Percentiles rank a stretch among this genome's conserved stretches.
Conservation (phyloP, 805 yeast genomes). For the Ogataea kodamae region DNA sequence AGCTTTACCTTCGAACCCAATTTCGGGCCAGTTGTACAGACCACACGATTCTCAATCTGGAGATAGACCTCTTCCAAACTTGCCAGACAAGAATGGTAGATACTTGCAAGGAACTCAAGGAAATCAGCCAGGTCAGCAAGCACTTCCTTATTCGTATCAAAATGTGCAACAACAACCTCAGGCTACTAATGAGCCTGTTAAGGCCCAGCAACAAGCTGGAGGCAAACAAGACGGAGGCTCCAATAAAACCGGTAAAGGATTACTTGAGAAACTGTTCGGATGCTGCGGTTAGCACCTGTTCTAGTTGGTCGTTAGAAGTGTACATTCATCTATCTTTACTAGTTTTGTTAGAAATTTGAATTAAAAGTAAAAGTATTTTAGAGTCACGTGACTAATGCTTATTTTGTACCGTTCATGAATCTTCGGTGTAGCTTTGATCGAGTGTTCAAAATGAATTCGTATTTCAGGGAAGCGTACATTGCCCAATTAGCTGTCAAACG, state of each 20-base stretch:
- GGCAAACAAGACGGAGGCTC: slow-evolving; percentile 22
- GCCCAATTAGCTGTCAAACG: slow-evolving; percentile 90
- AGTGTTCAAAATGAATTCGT: slow-evolving; percentile 28
- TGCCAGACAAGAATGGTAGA: slow-evolving; percentile 29
- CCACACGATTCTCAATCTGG: slow-evolving; percentile 22
- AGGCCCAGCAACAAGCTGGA: slow-evolving; percentile 12
- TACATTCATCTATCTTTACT: slow-evolving; percentile 3
- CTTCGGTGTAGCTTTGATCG: slow-evolving; percentile 1
- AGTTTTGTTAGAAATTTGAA: slow-evolving; percentile 3
- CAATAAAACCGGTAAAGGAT: slow-evolving; percentile 23
- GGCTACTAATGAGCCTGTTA: slow-evolving; percentile 20
- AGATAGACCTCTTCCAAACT: slow-evolving; percentile 34
- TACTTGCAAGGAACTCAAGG: slow-evolving; percentile 21
- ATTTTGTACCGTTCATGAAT: slow-evolving; percentile 1
- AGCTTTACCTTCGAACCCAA: slow-evolving; percentile 14
- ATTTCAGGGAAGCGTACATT: slow-evolving; percentile 63
- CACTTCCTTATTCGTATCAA: slow-evolving; percentile 17
- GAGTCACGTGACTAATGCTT: slow-evolving; percentile 5
- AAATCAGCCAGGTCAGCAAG: slow-evolving; percentile 13
- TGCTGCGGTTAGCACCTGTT: slow-evolving; percentile 17
- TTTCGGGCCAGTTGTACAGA: slow-evolving; percentile 18
- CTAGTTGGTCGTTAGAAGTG: slow-evolving; percentile 3
- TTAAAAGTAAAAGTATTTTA: too few relatives aligned
- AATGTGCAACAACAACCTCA: slow-evolving; percentile 23
- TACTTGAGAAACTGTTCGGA: slow-evolving; percentile 24